phyloP scores from a whole-genome alignment of 2,329 filamentous ascomycete species.

The Cytospora paraplurivora region DNA sequence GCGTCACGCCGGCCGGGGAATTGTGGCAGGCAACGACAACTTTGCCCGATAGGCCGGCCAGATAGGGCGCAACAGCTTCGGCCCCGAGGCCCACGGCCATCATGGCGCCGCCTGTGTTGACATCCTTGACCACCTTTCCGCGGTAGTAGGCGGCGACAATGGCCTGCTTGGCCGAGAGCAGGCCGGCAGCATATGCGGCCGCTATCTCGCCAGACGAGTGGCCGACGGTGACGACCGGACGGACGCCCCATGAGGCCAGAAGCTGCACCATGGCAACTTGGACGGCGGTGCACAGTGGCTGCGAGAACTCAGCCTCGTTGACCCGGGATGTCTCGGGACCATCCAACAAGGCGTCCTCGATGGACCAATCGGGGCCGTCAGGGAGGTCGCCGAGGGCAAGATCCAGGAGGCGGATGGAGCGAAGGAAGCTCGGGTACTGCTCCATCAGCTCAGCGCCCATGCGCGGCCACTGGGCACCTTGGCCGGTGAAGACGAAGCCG shows the following conservation, averaged over 20 bases:
- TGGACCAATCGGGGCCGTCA: constrained; percentile 3
- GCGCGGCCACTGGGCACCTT: constrained; percentile 20
- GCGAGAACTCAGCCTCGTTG: constrained; percentile 12
- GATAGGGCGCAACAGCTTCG: neutral
- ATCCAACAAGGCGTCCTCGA: constrained; percentile 3
- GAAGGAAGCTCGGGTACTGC: constrained; percentile 2
- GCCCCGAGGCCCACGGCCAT: constrained; percentile 22
- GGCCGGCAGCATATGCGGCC: constrained; percentile 5
- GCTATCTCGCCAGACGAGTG: constrained; percentile 22
- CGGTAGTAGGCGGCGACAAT: constrained; percentile 11
- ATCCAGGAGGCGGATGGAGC: neutral
- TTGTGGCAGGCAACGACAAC: constrained; percentile 47
- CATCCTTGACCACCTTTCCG: neutral
- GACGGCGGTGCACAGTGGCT: constrained; percentile 20
- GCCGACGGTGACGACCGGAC: constrained; percentile 18
- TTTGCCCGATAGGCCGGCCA: neutral
- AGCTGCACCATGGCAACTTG: constrained; percentile 23
- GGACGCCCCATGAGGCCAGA: constrained; percentile 12
- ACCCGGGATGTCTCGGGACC: neutral
- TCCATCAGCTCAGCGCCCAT: constrained; percentile 22
- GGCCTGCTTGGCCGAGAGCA: neutral
- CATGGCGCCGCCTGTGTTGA: constrained; percentile 7
- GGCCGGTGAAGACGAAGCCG: constrained; percentile 25
- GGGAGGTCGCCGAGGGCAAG: neutral
- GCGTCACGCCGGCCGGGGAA: constrained; percentile 44